Conservation (phyloP, 495 filamentous ascomycete species). For the Immersiella caudata region DNA sequence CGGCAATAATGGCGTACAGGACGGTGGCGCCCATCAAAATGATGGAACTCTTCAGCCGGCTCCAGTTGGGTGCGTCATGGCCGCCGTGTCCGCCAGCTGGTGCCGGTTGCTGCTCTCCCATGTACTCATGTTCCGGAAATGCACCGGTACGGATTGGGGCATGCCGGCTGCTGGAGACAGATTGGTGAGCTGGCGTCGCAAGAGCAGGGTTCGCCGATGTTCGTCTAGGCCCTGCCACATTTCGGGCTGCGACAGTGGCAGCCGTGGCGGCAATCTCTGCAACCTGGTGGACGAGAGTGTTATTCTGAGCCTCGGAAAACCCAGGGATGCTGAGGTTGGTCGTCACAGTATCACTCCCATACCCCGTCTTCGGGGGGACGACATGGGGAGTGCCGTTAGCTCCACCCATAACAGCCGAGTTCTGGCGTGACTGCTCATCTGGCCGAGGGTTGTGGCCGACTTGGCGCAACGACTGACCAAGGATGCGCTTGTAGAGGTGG, state of each 20-base stretch:
- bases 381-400: conserved; percentile 61
- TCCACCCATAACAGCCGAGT: conserved; percentile 41
- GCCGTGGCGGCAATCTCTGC: conserved; percentile 92
- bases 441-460: conserved; percentile 64
- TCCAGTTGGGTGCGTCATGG: conserved; percentile 98
- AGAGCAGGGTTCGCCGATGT: conserved; percentile 23
- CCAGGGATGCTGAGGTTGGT: conserved; percentile 60
- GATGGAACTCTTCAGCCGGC: conserved; percentile 82
- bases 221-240: conserved; percentile 50
- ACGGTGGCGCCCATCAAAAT: conserved; percentile 89
- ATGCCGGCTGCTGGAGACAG: conserved; percentile 35
- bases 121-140: conserved; percentile 46
- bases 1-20: conserved; percentile 92
- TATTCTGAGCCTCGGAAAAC: conserved; percentile 79
- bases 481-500: conserved; percentile 87
- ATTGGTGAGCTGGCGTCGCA: conserved; percentile 29
- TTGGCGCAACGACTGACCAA: conserved; percentile 84
- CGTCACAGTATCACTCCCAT: conserved; percentile 39
- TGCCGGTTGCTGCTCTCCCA: conserved; percentile 34
- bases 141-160: conserved; percentile 43
- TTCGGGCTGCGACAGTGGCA: conserved; percentile 83
- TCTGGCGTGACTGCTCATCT: conserved; percentile 50
- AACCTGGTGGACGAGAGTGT: conserved; percentile 75
- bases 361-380: conserved; percentile 67
- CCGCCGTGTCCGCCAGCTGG: conserved; percentile 52